Evolutionary conservation across 306 rosid species (phyloP).

Genomic region (Castanea mollissima): DNA sequence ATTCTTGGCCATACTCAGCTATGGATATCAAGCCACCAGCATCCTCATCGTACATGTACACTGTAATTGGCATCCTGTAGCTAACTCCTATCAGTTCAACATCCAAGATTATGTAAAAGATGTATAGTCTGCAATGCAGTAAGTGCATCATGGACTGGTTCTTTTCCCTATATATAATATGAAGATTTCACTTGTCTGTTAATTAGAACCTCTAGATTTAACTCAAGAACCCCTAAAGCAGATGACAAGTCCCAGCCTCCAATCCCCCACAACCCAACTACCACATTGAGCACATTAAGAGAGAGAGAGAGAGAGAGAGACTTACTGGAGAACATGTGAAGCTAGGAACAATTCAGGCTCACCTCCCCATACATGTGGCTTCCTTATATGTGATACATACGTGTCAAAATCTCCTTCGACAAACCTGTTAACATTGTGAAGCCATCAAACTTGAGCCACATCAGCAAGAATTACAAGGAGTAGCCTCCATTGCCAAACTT

Average conservation of each 20-base stretch:
- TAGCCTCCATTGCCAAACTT: neutral
- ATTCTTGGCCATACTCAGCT: slow-evolving; percentile 93
- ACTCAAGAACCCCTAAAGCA: neutral
- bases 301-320: slow-evolving; percentile 7
- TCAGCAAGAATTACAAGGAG: slow-evolving; percentile 1
- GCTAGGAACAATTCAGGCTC: slow-evolving; percentile 95
- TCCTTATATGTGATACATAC: slow-evolving; percentile 73
- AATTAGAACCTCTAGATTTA: neutral
- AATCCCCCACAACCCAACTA: neutral
- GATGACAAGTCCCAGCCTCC: neutral
- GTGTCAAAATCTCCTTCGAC: slow-evolving; percentile 88
- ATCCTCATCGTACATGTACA: slow-evolving; percentile 78
- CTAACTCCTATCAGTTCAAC: slow-evolving; percentile 15
- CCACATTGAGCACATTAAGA: neutral
- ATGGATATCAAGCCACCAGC: slow-evolving; percentile 86
- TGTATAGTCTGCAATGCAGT: neutral
- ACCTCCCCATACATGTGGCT: slow-evolving; percentile 94
- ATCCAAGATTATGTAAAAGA: neutral
- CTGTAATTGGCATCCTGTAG: slow-evolving; percentile 91
- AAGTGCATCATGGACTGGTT: neutral
- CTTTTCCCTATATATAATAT: neutral
- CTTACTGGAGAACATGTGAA: slow-evolving; percentile 85
- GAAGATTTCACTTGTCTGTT: neutral
- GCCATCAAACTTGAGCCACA: slow-evolving; percentile 25
- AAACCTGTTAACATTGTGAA: slow-evolving; percentile 58